Evolutionary conservation across 2,329 filamentous ascomycete genomes (phyloP).

Genomic region (Decorospora gaudefroyi): DNA sequence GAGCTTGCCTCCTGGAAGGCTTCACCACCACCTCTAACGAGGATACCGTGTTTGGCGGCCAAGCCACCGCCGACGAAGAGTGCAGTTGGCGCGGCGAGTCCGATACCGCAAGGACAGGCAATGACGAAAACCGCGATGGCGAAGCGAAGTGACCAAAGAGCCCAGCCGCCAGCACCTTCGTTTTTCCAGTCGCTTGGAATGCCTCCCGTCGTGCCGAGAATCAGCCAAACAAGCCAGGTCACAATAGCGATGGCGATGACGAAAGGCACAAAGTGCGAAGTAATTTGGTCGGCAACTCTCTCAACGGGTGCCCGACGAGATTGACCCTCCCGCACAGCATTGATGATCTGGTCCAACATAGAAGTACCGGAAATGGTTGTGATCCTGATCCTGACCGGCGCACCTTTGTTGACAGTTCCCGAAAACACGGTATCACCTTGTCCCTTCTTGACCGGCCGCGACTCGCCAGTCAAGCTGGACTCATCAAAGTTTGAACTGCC

Average conservation of each 20-base stretch:
- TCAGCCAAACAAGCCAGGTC: conserved; percentile 74
- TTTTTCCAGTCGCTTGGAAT: conserved; percentile 64
- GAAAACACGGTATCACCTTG: conserved; percentile 69
- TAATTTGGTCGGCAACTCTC: conserved; percentile 72
- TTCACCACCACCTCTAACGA: conserved; percentile 82
- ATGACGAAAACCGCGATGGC: conserved; percentile 87
- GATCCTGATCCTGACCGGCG: conserved; percentile 65
- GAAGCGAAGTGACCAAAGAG: conserved; percentile 77
- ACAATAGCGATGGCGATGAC: conserved; percentile 70
- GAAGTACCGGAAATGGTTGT: conserved; percentile 69
- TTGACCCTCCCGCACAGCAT: conserved; percentile 76
- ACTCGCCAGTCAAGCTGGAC: conserved; percentile 84
- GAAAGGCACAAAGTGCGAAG: conserved; percentile 75
- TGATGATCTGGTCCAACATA: conserved; percentile 80
- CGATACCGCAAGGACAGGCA: conserved; percentile 82
- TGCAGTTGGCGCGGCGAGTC: conserved; percentile 82
- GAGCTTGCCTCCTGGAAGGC: conserved; percentile 83
- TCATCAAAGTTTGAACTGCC: conserved; percentile 77
- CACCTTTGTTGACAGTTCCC: conserved; percentile 73
- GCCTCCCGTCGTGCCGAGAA: conserved; percentile 62
- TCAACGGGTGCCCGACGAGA: conserved; percentile 76
- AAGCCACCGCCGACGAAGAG: conserved; percentile 80
- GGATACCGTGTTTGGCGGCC: conserved; percentile 76
- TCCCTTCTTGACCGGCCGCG: conserved; percentile 66
- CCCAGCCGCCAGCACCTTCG: conserved; percentile 63